Percentiles rank a stretch among this genome's conserved stretches.
Conservation (phyloP, 345 rosid species). For the Punica granatum region DNA sequence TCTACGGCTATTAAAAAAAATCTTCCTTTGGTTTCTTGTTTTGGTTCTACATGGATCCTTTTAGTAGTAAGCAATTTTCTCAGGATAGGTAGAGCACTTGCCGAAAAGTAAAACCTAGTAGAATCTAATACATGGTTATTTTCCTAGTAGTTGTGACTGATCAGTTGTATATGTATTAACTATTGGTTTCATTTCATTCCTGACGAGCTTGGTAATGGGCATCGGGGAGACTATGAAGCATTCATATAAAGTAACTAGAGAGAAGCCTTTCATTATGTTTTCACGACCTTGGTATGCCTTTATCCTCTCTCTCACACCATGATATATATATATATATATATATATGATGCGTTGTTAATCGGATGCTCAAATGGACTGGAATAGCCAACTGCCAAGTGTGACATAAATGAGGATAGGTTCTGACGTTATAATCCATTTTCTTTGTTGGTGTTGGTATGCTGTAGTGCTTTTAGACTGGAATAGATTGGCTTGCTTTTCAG, state of each 20-base stretch:
- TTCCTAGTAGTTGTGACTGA: neutral
- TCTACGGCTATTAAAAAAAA: neutral
- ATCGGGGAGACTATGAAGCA: neutral
- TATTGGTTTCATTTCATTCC: neutral
- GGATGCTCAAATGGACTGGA: neutral
- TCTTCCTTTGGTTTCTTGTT: neutral
- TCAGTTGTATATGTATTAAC: neutral
- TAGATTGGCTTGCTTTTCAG: neutral
- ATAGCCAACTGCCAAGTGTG: neutral
- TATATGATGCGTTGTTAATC: neutral
- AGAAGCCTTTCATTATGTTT: neutral
- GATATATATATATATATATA: neutral
- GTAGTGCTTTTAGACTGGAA: too few species aligned
- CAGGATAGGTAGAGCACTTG: neutral
- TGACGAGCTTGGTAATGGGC: neutral
- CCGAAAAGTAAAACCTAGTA: neutral
- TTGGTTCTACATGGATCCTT: neutral
- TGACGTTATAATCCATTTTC: neutral
- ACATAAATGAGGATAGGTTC: neutral
- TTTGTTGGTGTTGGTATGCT: neutral
- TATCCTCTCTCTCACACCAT: neutral
- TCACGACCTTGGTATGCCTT: neutral
- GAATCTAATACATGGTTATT: neutral
- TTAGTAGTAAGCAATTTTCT: neutral
- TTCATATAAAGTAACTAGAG: neutral